These are phyloP conservation scores for Daldinia concentrica DNA, from an alignment of 495 filamentous ascomycete species.

Conservation along the genomic window DNA sequence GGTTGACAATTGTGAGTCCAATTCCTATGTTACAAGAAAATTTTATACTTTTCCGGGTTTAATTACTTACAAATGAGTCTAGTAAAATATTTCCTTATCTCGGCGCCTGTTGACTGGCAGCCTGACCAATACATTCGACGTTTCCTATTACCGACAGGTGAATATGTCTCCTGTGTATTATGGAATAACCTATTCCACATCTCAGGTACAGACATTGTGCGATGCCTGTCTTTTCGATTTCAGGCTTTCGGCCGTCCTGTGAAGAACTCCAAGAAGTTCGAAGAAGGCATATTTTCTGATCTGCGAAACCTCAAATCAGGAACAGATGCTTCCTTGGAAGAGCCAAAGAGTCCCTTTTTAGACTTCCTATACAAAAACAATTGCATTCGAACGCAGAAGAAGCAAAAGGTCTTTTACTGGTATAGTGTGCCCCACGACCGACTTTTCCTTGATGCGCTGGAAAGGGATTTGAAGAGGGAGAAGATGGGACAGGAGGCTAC, in stretches of 20 bases:
- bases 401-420: slow-evolving; percentile 99
- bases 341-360: slow-evolving; percentile 97
- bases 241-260: slow-evolving; percentile 98
- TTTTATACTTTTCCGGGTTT: not conserved
- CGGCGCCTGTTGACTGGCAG: slow-evolving; percentile 97
- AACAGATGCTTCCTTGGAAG: slow-evolving; percentile 98
- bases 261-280: slow-evolving; percentile 99
- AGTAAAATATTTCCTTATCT: slow-evolving; percentile 99
- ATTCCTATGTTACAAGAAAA: too few species aligned
- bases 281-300: slow-evolving; percentile 99
- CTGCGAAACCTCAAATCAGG: slow-evolving; percentile 97
- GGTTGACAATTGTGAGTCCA: slow-evolving; percentile 91
- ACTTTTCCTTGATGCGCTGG: slow-evolving; percentile 95
- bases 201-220: slow-evolving; percentile 97
- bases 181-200: slow-evolving; percentile 99
- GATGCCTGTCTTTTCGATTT: slow-evolving; percentile 97
- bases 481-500: slow-evolving; percentile 99
- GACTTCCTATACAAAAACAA: slow-evolving; percentile 99
- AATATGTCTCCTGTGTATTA: slow-evolving; percentile 98
- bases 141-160: slow-evolving; percentile 93
- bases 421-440: slow-evolving; percentile 99
- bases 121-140: slow-evolving; percentile 95
- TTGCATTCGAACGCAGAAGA: slow-evolving; percentile 99
- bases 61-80: slow-evolving; percentile 38
- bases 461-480: slow-evolving; percentile 96